A percentile compares a stretch with the other conserved stretches of the same genome.
These are phyloP conservation scores for Acacia concinna DNA, from an alignment of 331 rosid species.

Conservation along the genomic window DNA sequence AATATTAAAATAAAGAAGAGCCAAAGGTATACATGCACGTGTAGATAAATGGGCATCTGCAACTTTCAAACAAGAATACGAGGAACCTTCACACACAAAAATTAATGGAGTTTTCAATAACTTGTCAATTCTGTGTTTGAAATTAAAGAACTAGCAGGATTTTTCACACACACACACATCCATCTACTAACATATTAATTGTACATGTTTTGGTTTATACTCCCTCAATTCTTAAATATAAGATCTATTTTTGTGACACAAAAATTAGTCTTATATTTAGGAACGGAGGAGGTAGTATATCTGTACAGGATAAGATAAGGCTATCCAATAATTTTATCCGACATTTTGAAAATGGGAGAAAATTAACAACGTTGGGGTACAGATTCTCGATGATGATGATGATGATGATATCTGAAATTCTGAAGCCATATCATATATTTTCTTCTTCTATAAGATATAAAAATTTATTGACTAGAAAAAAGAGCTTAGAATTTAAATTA, in stretches of 20 bases:
- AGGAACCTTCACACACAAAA: neutral
- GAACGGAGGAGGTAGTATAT: no score
- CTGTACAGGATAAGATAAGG: neutral
- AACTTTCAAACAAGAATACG: neutral
- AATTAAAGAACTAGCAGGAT: no score
- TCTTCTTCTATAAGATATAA: neutral
- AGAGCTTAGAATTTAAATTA: no score
- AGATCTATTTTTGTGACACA: no score
- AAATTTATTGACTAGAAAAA: no score
- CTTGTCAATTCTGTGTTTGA: neutral
- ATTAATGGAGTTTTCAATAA: neutral
- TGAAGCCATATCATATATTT: neutral
- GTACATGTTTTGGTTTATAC: no score
- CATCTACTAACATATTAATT: no score
- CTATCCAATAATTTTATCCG: neutral
- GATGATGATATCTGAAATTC: neutral
- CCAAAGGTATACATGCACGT: neutral
- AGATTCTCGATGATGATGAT: neutral
- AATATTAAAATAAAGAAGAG: neutral
- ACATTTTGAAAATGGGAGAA: neutral
- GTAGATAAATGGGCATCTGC: neutral
- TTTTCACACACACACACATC: no score
- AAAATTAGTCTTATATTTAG: no score
- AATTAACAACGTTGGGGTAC: neutral
- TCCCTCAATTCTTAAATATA: no score